phyloP scores from a whole-genome alignment of 345 rosid genomes.

The Stellera chamaejasme region DNA sequence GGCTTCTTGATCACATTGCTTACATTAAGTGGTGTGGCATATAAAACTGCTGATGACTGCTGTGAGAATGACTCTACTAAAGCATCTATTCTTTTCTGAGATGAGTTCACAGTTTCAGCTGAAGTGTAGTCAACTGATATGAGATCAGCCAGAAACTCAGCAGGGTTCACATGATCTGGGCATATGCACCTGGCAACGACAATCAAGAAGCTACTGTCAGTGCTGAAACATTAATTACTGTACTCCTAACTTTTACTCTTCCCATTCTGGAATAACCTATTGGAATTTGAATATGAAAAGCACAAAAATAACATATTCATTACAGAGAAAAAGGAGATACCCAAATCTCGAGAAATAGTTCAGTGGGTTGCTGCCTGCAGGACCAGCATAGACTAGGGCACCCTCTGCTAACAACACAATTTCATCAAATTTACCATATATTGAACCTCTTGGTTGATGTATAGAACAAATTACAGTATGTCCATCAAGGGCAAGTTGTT shows the following conservation, averaged over 20 bases:
- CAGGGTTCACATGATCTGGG: constrained; percentile 91
- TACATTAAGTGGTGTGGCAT: constrained; percentile 54
- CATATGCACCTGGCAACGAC: constrained; percentile 56
- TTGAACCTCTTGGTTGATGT: constrained; percentile 97
- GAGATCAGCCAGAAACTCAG: constrained; percentile 97
- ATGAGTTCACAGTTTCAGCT: constrained; percentile 61
- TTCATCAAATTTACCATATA: constrained; percentile 85
- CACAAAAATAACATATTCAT: not conserved
- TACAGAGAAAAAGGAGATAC: constrained; percentile 18
- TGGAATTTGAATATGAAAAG: not conserved
- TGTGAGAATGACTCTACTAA: constrained; percentile 77
- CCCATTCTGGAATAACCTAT: no score
- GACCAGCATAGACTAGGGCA: constrained; percentile 77
- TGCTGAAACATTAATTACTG: no score
- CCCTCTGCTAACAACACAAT: constrained; percentile 81
- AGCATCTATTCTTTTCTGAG: constrained; percentile 81
- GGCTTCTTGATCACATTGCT: constrained; percentile 25
- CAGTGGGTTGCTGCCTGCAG: constrained; percentile 74
- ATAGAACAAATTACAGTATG: constrained; percentile 97
- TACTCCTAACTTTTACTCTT: not conserved
- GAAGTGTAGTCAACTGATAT: constrained; percentile 90
- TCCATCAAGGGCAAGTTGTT: constrained; percentile 81
- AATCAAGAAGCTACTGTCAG: not conserved
- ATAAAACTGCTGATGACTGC: constrained; percentile 44
- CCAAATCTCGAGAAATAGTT: constrained; percentile 77